phyloP scores from a whole-genome alignment of 164 flowering plant species.

The Vitis amurensis region DNA sequence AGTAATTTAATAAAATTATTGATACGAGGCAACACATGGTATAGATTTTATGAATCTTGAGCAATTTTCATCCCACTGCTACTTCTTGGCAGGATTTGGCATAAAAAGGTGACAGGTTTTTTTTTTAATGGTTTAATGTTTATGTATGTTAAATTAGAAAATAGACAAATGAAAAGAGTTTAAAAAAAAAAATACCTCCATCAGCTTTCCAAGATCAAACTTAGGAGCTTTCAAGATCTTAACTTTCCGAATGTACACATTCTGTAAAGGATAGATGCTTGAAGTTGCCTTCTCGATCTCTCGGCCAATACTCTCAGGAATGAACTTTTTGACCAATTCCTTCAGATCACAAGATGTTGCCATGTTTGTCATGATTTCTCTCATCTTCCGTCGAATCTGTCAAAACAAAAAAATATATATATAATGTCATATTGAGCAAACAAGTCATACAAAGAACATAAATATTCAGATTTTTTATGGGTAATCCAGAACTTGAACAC shows the following conservation, averaged over 20 bases:
- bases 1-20: no score
- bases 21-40: no score
- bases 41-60: no score
- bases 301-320: constrained; percentile 72
- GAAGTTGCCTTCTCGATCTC: constrained; percentile 81
- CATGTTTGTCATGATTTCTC: constrained; percentile 69
- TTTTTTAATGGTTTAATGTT: no score
- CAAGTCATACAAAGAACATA: not conserved
- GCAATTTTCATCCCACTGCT: no score
- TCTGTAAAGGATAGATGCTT: constrained; percentile 69
- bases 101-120: no score
- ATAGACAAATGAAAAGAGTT: not conserved
- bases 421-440: not conserved
- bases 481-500: no score
- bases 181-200: constrained; percentile 51
- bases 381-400: constrained; percentile 81
- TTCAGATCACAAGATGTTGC: constrained; percentile 65
- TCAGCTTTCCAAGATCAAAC: constrained; percentile 76
- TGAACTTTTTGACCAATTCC: constrained; percentile 74
- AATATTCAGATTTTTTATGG: no score
- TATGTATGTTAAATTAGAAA: not conserved
- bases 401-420: not conserved
- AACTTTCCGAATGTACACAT: constrained; percentile 74
- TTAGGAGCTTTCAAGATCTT: constrained; percentile 87
- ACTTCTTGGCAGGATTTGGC: no score